These are phyloP conservation scores for Suhomyces prunicola DNA, from an alignment of 805 yeast genomes.

Conservation along the genomic window DNA sequence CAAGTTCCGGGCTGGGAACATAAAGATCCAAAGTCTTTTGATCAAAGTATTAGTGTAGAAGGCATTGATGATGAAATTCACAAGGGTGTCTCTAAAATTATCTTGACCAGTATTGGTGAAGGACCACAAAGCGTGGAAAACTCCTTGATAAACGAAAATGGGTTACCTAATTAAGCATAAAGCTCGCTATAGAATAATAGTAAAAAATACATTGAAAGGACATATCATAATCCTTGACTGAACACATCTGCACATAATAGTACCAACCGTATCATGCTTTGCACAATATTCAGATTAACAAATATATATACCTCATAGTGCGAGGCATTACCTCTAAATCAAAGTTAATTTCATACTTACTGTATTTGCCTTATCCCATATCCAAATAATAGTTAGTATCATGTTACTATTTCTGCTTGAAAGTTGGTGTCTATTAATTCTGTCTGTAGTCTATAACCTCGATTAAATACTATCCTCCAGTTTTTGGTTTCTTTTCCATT, in stretches of 20 bases:
- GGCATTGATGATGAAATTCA: slow-evolving; percentile 50
- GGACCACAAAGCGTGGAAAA: slow-evolving; percentile 72
- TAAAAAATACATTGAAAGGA: too few relatives aligned
- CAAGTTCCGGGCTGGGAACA: slow-evolving; percentile 68
- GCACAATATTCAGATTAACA: too few relatives aligned
- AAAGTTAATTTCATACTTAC: too few relatives aligned
- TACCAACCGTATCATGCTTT: too few relatives aligned
- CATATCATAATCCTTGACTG: too few relatives aligned
- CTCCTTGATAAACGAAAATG: slow-evolving; percentile 54
- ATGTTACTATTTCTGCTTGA: background rate
- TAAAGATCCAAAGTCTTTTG: slow-evolving; percentile 14
- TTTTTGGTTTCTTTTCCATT: slow-evolving; percentile 36
- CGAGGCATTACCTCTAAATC: too few relatives aligned
- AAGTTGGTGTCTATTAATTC: background rate
- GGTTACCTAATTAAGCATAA: slow-evolving; percentile 44
- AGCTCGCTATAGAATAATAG: background rate
- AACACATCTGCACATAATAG: too few relatives aligned
- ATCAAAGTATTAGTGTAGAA: slow-evolving; percentile 27
- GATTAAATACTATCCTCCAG: background rate
- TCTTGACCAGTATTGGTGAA: slow-evolving; percentile 80
- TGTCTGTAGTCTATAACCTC: background rate
- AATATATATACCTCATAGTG: too few relatives aligned
- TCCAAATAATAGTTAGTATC: too few relatives aligned
- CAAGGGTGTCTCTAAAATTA: slow-evolving; percentile 77
- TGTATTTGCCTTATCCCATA: too few relatives aligned